A percentile compares a stretch with the other conserved stretches of the same genome.
Conservation (phyloP, 2,329 filamentous ascomycete species). For the Emericellopsis atlantica region DNA sequence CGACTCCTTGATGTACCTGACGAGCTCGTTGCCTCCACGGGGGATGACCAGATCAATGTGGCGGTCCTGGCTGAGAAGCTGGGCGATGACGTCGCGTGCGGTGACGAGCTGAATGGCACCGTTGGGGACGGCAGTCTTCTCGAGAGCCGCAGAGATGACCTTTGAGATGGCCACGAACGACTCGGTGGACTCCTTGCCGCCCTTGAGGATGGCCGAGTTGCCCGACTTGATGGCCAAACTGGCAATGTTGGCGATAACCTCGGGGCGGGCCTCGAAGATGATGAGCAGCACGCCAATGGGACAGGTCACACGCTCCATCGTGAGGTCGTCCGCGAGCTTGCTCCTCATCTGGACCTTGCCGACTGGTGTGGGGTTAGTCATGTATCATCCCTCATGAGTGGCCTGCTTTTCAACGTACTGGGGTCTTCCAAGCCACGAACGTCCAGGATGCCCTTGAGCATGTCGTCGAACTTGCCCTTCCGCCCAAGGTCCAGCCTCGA, state of each 20-base stretch:
- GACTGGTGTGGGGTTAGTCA: conserved; percentile 34
- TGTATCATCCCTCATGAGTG: neutral
- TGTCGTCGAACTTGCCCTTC: conserved; percentile 91
- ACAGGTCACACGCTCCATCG: conserved; percentile 78
- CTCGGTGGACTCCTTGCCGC: conserved; percentile 88
- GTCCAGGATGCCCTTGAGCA: conserved; percentile 89
- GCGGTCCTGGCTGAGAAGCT: conserved; percentile 73
- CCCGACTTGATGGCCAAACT: conserved; percentile 93
- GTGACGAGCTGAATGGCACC: conserved; percentile 87
- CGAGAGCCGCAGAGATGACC: conserved; percentile 69
- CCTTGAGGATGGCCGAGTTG: conserved; percentile 94
- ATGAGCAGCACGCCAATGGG: conserved; percentile 96
- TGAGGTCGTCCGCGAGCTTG: conserved; percentile 72
- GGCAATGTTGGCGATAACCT: conserved; percentile 97
- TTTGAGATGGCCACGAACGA: conserved; percentile 88
- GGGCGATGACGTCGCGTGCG: conserved; percentile 78
- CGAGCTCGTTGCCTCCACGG: conserved; percentile 78
- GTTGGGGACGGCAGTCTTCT: conserved; percentile 63
- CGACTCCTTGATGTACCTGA: conserved; percentile 76
- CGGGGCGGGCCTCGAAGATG: conserved; percentile 94
- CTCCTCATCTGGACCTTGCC: conserved; percentile 77
- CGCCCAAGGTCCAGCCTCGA: conserved; percentile 79
- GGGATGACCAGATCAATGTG: conserved; percentile 94
- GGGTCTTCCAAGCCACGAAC: conserved; percentile 78
- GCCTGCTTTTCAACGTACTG: conserved; percentile 37